Evolutionary conservation across 2,329 filamentous ascomycete genomes (phyloP).

Genomic region (Botryotinia convoluta): DNA sequence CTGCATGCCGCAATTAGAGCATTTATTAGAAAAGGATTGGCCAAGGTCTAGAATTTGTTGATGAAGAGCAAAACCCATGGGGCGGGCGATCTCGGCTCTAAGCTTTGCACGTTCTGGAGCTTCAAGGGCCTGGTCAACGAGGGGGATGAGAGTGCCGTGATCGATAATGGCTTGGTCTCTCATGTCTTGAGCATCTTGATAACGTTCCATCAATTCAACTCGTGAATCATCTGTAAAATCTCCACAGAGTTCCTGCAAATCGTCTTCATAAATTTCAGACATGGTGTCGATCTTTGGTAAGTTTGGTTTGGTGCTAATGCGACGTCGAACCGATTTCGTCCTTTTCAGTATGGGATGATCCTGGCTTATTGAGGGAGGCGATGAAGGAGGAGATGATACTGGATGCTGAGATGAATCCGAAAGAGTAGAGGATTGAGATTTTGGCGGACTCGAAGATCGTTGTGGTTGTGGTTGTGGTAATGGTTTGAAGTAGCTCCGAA

Average conservation of each 20-base stretch:
- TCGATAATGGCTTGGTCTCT: constrained; percentile 11
- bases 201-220: neutral
- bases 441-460: constrained; percentile 24
- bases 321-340: constrained; percentile 21
- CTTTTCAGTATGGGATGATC: constrained; percentile 22
- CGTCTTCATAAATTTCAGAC: constrained; percentile 3
- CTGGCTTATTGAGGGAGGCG: neutral
- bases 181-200: constrained; percentile 13
- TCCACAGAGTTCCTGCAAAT: constrained; percentile 9
- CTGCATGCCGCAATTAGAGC: constrained; percentile 24
- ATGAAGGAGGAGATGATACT: constrained; percentile 1
- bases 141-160: neutral
- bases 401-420: neutral
- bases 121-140: neutral
- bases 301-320: constrained; percentile 27
- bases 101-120: constrained; percentile 9
- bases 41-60: constrained; percentile 27
- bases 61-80: neutral
- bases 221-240: constrained; percentile 7
- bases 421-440: constrained; percentile 16
- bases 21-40: constrained; percentile 16
- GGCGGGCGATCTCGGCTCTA: neutral
- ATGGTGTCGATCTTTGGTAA: constrained; percentile 15
- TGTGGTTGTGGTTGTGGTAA: constrained; percentile 14
- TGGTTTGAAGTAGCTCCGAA: constrained; percentile 35